Conservation (phyloP, 306 rosid species). For the Cicer yamashitae region DNA sequence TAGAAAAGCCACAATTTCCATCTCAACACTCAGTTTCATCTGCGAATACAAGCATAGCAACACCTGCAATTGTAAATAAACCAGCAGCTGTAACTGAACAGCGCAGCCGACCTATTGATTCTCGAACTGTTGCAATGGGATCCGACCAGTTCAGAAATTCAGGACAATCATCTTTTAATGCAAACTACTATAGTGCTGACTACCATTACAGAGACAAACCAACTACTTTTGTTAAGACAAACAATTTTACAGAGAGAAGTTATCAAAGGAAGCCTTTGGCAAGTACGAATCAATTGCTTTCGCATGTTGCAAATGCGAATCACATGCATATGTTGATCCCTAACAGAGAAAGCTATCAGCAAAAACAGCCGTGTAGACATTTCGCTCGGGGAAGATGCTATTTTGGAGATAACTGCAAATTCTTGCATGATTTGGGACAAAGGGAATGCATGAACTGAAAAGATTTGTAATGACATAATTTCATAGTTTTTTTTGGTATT, state of each 20-base stretch:
- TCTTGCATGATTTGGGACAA: constrained; percentile 54
- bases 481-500: neutral
- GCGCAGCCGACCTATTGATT: neutral
- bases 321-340: constrained; percentile 3
- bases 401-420: constrained; percentile 77
- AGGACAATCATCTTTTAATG: constrained; percentile 20
- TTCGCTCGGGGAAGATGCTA: constrained; percentile 69
- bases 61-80: constrained; percentile 18
- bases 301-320: constrained; percentile 45
- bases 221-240: constrained; percentile 7
- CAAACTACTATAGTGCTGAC: constrained; percentile 20
- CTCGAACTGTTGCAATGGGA: constrained; percentile 2
- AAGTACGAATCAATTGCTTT: constrained; percentile 37
- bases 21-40: constrained; percentile 30
- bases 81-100: constrained; percentile 21
- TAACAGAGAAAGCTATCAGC: constrained; percentile 36
- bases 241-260: constrained; percentile 1
- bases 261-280: constrained; percentile 49
- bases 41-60: neutral
- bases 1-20: constrained; percentile 37
- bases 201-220: constrained; percentile 25
- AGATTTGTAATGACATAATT: neutral
- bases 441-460: constrained; percentile 21
- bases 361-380: constrained; percentile 60
- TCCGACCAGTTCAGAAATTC: constrained; percentile 10